phyloP scores from a whole-genome alignment of 2,329 filamentous ascomycete species.

The Chaetomium globosum region DNA sequence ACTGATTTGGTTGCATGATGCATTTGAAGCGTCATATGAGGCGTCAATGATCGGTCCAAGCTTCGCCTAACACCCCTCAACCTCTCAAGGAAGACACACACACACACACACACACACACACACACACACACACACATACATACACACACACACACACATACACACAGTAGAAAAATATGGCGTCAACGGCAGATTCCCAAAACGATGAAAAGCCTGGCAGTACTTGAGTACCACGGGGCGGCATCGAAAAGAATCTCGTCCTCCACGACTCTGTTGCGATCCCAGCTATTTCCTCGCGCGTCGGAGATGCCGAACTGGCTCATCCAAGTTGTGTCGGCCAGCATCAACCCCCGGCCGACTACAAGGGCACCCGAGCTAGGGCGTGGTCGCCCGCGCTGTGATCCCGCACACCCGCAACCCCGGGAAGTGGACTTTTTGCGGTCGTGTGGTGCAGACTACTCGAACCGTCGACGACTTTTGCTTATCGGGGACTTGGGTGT shows the following conservation, averaged over 20 bases:
- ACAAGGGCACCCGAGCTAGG: slow-evolving; percentile 60
- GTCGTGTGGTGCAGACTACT: slow-evolving; percentile 46
- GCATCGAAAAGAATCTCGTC: slow-evolving; percentile 57
- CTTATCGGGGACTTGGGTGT: slow-evolving; percentile 49
- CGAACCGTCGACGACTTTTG: slow-evolving; percentile 40
- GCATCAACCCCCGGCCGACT: slow-evolving; percentile 66
- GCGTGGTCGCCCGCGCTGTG: slow-evolving; percentile 46
- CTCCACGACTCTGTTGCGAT: slow-evolving; percentile 48
- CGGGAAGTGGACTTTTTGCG: slow-evolving; percentile 56
- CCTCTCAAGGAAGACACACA: not conserved
- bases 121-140: no score
- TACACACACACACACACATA: no score
- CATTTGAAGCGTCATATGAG: no score
- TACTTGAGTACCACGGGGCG: slow-evolving; percentile 51
- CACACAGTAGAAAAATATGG: slow-evolving; percentile 4
- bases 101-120: no score
- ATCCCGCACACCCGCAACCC: slow-evolving; percentile 49
- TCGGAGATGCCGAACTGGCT: slow-evolving; percentile 52
- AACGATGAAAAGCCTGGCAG: slow-evolving; percentile 61
- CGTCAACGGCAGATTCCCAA: slow-evolving; percentile 19
- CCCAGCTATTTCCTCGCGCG: slow-evolving; percentile 44
- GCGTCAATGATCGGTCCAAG: not conserved
- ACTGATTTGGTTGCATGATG: not conserved
- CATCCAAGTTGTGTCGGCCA: slow-evolving; percentile 55
- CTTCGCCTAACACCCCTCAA: not conserved